These are phyloP conservation scores for Heterobasidion occidentale DNA, from an alignment of 1,284 basidiomycete species.

Conservation along the genomic window DNA sequence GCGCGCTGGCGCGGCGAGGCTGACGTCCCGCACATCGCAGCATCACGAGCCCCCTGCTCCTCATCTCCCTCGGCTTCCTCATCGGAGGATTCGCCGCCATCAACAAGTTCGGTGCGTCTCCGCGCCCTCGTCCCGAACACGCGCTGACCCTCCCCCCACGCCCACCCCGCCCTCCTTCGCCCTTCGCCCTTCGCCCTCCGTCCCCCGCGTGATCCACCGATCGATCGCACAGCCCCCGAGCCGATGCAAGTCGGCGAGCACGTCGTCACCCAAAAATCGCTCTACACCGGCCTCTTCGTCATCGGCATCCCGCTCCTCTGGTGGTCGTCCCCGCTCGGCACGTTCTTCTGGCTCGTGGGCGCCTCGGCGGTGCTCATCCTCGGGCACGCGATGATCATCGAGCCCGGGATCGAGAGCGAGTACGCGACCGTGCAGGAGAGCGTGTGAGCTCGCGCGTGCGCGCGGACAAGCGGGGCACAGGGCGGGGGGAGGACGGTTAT, in stretches of 20 bases:
- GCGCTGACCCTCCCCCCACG: background rate
- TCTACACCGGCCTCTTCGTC: constrained; percentile 77
- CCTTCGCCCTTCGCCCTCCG: background rate
- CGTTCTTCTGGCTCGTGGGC: constrained; percentile 76
- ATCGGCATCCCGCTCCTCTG: constrained; percentile 70
- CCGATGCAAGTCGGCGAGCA: constrained; percentile 74
- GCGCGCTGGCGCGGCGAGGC: background rate
- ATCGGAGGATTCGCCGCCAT: constrained; percentile 88
- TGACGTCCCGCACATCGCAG: background rate
- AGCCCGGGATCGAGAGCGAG: constrained; percentile 87
- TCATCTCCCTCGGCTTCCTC: constrained; percentile 84
- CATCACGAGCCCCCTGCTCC: constrained; percentile 73
- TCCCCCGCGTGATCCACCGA: background rate
- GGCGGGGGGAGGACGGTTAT: background rate
- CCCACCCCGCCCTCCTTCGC: constrained; percentile 4
- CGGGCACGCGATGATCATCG: constrained; percentile 74
- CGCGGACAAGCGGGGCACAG: background rate
- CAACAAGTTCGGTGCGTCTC: constrained; percentile 77
- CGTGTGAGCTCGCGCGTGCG: constrained; percentile 32
- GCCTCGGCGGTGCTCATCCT: constrained; percentile 72
- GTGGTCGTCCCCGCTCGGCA: constrained; percentile 58
- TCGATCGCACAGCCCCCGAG: constrained; percentile 48
- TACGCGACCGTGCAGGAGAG: constrained; percentile 70
- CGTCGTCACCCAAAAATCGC: constrained; percentile 74
- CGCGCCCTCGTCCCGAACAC: background rate